A percentile compares a stretch with the other conserved stretches of the same genome.
These are phyloP conservation scores for Citrullus mucosospermus DNA, from an alignment of 306 rosid genomes.

Conservation along the genomic window DNA sequence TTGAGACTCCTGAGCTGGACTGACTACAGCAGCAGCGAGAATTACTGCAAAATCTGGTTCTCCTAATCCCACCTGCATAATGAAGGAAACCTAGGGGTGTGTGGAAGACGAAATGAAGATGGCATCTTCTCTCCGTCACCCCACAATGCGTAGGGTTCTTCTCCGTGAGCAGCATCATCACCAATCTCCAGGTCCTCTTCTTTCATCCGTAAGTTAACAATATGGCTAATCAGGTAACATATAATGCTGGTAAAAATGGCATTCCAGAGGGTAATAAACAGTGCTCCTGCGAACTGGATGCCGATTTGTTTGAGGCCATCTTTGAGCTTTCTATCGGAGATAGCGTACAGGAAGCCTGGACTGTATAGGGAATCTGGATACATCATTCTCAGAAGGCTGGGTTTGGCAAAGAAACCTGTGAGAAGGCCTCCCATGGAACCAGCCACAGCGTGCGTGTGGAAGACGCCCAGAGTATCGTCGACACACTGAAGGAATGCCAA, in stretches of 20 bases:
- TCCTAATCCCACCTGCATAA: constrained; percentile 7
- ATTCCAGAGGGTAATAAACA: constrained; percentile 44
- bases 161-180: constrained; percentile 67
- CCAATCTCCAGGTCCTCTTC: constrained; percentile 60
- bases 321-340: neutral
- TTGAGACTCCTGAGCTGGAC: neutral
- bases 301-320: constrained; percentile 29
- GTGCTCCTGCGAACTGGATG: constrained; percentile 41
- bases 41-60: neutral
- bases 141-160: constrained; percentile 70
- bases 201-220: constrained; percentile 46
- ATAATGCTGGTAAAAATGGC: constrained; percentile 42
- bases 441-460: constrained; percentile 71
- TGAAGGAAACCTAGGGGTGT: constrained; percentile 24
- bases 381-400: constrained; percentile 31
- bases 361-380: constrained; percentile 10
- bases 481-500: constrained; percentile 37
- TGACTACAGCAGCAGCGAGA: neutral
- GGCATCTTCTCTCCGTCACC: constrained; percentile 52
- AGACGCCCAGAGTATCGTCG: constrained; percentile 66
- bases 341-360: constrained; percentile 24
- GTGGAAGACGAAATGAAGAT: constrained; percentile 16
- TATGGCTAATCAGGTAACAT: constrained; percentile 25
- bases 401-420: constrained; percentile 48
- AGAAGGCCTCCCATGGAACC: constrained; percentile 49